Conservation (phyloP, 768 basidiomycete genomes). For the Podaxis rugospora region DNA sequence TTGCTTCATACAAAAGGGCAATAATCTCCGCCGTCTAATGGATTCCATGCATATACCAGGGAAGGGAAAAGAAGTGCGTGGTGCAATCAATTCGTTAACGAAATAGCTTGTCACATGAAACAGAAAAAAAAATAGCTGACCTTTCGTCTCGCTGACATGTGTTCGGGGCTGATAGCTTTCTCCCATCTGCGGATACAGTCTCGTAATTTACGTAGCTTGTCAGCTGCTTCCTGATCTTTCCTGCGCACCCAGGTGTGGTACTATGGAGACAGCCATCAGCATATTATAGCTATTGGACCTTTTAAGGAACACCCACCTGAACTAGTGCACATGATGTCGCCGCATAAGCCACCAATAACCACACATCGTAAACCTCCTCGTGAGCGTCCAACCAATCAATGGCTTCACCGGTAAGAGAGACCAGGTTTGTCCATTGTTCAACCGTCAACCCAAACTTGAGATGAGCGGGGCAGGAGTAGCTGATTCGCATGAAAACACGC, state of each 20-base stretch:
- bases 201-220: slow-evolving; percentile 71
- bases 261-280: slow-evolving; percentile 32
- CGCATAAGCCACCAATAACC: slow-evolving; percentile 84
- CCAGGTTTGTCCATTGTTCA: slow-evolving; percentile 73
- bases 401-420: slow-evolving; percentile 68
- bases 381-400: slow-evolving; percentile 89
- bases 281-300: slow-evolving; percentile 3
- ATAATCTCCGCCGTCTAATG: slow-evolving; percentile 88
- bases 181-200: slow-evolving; percentile 91
- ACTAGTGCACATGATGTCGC: slow-evolving; percentile 87
- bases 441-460: slow-evolving; percentile 82
- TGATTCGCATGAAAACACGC: slow-evolving; percentile 98
- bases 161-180: slow-evolving; percentile 79
- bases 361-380: slow-evolving; percentile 79
- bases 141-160: slow-evolving; percentile 94
- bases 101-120: slow-evolving; percentile 4
- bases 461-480: slow-evolving; percentile 86
- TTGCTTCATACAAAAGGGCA: slow-evolving; percentile 85
- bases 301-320: slow-evolving; percentile 53
- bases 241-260: slow-evolving; percentile 93
- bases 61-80: neutral
- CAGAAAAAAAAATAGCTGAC: slow-evolving; percentile 29
- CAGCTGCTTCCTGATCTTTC: slow-evolving; percentile 69
- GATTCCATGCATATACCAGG: neutral
- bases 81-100: neutral